Evolutionary conservation across 768 basidiomycete genomes (phyloP), one percentile per base, ranked within the genome.

Genomic region (Trametes sanguinea): DNA sequence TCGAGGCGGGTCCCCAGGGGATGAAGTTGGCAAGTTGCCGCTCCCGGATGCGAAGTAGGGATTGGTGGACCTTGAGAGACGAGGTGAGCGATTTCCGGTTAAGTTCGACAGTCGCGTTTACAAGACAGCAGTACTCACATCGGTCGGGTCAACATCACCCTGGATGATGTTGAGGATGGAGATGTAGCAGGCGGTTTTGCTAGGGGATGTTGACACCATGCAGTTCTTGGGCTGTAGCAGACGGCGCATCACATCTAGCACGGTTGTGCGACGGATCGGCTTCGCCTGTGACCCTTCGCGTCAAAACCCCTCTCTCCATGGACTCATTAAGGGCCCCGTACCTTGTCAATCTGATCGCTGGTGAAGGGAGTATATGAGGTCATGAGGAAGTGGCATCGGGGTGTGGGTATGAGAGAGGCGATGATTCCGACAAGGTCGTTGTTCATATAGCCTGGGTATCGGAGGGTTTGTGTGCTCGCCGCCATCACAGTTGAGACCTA

Each of bases 361-460:
- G 95, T 96, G 74, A 99, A 99, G 0, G 97, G 97, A 6, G 97
- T 99, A 70, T 98, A 99, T 13, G 94, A 94, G 9, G 97, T 98
- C 92, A 95, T 96, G 53, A 99, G 83, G 82, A 98, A 98, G 75
- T 99, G 96, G 72, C 95, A 98, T 52, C 95, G 84, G 30, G 96
- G 96, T 3, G 96, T 98, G 2, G 96, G 96, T 66, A 99, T 98
- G 54, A 99, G 84, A 14, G 93, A 94, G 6, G 96, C 95, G 58
- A 98, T 90, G 65, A 99, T 95, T 30, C 95, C 94, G 66, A 98
- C 95, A 40, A 98, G 85, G 71, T 99, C 96, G 69, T 98, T 99
- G 80, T 98, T 98, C 95, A 98, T 98, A 76, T 98, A 98, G 52
- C 94, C 93, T 0, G 96, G 96, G 76, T 97, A 99, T 69, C 96